Evolutionary conservation across 1,139 yeast genomes (phyloP).

Genomic region (Protomyces pachydermus): DNA sequence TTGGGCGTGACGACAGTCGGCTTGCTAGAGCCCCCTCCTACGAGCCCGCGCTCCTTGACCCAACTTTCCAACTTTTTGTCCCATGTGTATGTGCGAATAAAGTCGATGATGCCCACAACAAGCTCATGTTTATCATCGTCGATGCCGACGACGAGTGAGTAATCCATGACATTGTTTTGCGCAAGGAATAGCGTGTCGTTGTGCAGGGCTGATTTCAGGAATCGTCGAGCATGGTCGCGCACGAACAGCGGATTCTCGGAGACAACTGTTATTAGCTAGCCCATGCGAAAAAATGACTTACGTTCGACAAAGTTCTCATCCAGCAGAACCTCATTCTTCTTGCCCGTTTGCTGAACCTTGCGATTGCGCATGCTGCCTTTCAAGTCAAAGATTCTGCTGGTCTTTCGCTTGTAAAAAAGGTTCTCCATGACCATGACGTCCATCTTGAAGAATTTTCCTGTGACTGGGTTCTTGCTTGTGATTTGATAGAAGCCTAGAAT

Average conservation of each 20-base stretch:
- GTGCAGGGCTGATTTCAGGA: slow-evolving; percentile 81
- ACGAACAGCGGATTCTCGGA: slow-evolving; percentile 95
- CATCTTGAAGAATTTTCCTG: slow-evolving; percentile 74
- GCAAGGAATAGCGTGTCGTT: slow-evolving; percentile 91
- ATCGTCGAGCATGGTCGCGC: slow-evolving; percentile 81
- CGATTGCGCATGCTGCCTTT: slow-evolving; percentile 98
- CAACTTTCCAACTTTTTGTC: slow-evolving; percentile 96
- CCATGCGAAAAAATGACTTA: background rate
- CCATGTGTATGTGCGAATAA: slow-evolving; percentile 96
- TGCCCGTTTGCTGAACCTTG: slow-evolving; percentile 94
- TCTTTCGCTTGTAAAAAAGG: slow-evolving; percentile 75
- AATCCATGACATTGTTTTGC: slow-evolving; percentile 99
- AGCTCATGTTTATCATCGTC: slow-evolving; percentile 64
- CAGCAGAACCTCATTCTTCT: slow-evolving; percentile 84
- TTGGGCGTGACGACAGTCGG: slow-evolving; percentile 97
- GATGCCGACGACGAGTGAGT: slow-evolving; percentile 88
- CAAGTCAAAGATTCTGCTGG: slow-evolving; percentile 83
- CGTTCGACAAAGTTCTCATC: slow-evolving; percentile 98
- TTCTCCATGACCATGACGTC: slow-evolving; percentile 96
- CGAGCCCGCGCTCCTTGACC: slow-evolving; percentile 93
- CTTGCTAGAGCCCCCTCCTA: slow-evolving; percentile 78
- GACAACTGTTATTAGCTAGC: slow-evolving; percentile 44
- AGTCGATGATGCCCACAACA: slow-evolving; percentile 83
- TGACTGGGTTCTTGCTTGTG: slow-evolving; percentile 70
- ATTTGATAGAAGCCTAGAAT: slow-evolving; percentile 94